These are phyloP conservation scores for Citrus trifoliata DNA, from an alignment of 345 rosid genomes.

Conservation along the genomic window DNA sequence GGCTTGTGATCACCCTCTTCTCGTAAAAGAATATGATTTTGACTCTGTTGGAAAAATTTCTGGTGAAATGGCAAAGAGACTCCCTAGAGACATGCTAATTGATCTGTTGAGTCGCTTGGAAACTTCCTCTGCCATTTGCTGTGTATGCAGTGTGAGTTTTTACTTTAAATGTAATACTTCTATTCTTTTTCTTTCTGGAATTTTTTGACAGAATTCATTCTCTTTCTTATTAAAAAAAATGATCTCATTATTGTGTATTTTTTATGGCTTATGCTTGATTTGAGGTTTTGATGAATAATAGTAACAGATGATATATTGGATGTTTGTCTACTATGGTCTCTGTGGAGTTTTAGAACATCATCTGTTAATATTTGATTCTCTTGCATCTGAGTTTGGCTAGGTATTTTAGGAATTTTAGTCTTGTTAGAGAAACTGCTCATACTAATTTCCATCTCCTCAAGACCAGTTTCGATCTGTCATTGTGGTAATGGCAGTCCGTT, in stretches of 20 bases:
- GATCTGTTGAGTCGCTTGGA: conserved; percentile 51
- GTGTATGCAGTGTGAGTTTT: conserved; percentile 63
- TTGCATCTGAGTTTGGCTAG: not conserved
- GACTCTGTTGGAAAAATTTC: conserved; percentile 65
- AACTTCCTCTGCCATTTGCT: conserved; percentile 59
- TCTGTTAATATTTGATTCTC: not conserved
- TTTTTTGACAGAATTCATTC: not conserved
- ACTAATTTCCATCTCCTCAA: not conserved
- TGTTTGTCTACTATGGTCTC: not conserved
- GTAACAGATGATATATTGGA: not conserved
- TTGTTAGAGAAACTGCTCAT: not conserved
- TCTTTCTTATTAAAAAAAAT: not conserved
- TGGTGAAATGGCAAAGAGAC: conserved; percentile 57
- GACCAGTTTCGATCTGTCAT: not conserved
- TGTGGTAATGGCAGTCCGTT: not conserved
- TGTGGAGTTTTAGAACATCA: not conserved
- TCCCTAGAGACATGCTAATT: conserved; percentile 47
- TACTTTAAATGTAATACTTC: not conserved
- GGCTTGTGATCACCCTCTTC: conserved; percentile 95
- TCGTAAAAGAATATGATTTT: conserved; percentile 58
- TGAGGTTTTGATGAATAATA: not conserved
- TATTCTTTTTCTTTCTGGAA: not conserved
- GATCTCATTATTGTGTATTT: not conserved
- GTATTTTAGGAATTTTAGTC: not conserved
- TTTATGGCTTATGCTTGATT: not conserved